These are phyloP conservation scores for Neurospora cerealis DNA, from an alignment of 495 filamentous ascomycete genomes.

Conservation along the genomic window DNA sequence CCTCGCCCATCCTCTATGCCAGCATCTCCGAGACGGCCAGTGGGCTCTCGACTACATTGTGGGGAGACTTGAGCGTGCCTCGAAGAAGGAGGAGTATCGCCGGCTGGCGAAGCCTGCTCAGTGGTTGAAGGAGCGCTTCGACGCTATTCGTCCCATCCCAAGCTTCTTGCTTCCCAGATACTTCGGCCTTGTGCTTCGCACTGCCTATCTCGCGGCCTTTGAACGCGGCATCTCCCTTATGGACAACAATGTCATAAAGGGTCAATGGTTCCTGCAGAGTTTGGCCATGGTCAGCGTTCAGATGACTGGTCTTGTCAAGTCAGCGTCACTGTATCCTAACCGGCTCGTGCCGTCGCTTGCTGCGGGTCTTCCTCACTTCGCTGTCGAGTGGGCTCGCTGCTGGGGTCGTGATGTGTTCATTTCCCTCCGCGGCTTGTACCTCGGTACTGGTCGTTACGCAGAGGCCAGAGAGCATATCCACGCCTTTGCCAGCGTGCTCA, in stretches of 20 bases:
- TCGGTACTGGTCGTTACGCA: constrained; percentile 76
- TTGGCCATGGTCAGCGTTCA: constrained; percentile 85
- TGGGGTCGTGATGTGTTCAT: constrained; percentile 99
- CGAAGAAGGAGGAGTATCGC: constrained; percentile 47
- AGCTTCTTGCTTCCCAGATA: constrained; percentile 87
- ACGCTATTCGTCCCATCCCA: constrained; percentile 72
- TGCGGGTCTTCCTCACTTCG: constrained; percentile 91
- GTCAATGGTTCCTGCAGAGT: constrained; percentile 76
- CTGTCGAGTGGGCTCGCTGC: constrained; percentile 86
- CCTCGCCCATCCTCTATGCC: constrained; percentile 84
- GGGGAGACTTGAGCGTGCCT: constrained; percentile 62
- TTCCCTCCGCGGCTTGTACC: constrained; percentile 77
- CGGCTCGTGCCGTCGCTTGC: constrained; percentile 80
- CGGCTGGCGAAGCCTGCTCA: constrained; percentile 51
- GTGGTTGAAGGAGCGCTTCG: constrained; percentile 79
- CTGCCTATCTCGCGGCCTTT: constrained; percentile 74
- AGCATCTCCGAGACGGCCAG: constrained; percentile 81
- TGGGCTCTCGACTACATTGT: constrained; percentile 93
- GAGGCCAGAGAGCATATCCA: constrained; percentile 90
- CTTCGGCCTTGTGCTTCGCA: constrained; percentile 80
- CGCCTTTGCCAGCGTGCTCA: constrained; percentile 92
- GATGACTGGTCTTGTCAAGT: constrained; percentile 77
- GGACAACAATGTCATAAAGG: constrained; percentile 60
- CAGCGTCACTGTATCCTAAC: constrained; percentile 78
- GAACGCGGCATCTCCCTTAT: constrained; percentile 71